phyloP scores from a whole-genome alignment of 2,329 filamentous ascomycete species.

The Sporothrix inflata region DNA sequence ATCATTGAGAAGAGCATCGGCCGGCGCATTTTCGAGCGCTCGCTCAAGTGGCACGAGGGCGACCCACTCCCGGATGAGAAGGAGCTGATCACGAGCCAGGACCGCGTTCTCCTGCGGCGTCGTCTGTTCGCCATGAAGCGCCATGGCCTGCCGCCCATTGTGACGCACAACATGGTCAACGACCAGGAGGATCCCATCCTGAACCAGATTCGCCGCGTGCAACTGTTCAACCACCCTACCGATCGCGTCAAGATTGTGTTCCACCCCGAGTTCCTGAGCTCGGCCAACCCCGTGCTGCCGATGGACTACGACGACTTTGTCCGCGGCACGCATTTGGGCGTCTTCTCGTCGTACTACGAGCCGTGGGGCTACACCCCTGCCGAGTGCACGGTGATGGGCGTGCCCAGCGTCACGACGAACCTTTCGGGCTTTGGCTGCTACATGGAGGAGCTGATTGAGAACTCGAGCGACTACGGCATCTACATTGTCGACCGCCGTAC shows the following conservation, averaged over 20 bases:
- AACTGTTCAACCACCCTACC: slow-evolving; percentile 93
- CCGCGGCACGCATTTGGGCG: slow-evolving; percentile 89
- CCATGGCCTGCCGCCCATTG: slow-evolving; percentile 85
- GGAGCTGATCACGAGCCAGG: slow-evolving; percentile 88
- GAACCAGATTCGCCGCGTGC: slow-evolving; percentile 92
- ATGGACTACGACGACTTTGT: slow-evolving; percentile 99
- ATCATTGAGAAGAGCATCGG: slow-evolving; percentile 92
- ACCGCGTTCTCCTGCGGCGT: slow-evolving; percentile 88
- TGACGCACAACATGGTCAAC: slow-evolving; percentile 98
- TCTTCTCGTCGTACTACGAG: slow-evolving; percentile 98
- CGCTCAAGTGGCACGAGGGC: slow-evolving; percentile 93
- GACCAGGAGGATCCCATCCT: slow-evolving; percentile 91
- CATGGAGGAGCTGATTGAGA: slow-evolving; percentile 99
- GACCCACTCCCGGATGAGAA: slow-evolving; percentile 94
- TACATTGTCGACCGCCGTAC: slow-evolving; percentile 96
- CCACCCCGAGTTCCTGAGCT: slow-evolving; percentile 97
- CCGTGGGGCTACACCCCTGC: slow-evolving; percentile 99
- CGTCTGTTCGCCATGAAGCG: slow-evolving; percentile 97
- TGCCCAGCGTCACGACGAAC: slow-evolving; percentile 97
- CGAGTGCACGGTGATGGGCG: slow-evolving; percentile 98
- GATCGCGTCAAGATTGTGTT: slow-evolving; percentile 98
- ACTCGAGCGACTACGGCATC: slow-evolving; percentile 96
- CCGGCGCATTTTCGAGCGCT: slow-evolving; percentile 91
- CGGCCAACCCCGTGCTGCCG: slow-evolving; percentile 89
- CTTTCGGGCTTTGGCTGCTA: slow-evolving; percentile 98